Conservation (phyloP, 2,329 filamentous ascomycete species). For the Pyrenophora tritici-repentis region DNA sequence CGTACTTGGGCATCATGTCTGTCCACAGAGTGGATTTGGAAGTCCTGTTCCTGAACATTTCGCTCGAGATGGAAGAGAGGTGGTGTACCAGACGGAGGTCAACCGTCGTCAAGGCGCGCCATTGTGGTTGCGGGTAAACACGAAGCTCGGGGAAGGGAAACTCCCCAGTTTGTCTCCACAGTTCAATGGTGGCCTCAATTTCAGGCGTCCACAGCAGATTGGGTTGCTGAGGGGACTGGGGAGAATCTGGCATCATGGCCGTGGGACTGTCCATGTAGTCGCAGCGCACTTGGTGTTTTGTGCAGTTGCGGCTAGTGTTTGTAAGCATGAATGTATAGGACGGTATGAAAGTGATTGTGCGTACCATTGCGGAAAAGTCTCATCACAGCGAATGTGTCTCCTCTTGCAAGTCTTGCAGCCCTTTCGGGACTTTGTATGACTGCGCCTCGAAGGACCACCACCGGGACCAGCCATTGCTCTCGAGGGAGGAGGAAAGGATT, state of each 20-base stretch:
- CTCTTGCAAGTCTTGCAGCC: constrained; percentile 98
- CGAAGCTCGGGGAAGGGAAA: constrained; percentile 85
- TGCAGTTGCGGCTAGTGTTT: constrained; percentile 82
- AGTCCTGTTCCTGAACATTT: constrained; percentile 76
- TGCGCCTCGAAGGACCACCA: constrained; percentile 86
- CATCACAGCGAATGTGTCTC: constrained; percentile 95
- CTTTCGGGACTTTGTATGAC: constrained; percentile 98
- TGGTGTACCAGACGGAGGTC: constrained; percentile 91
- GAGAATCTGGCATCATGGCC: constrained; percentile 62
- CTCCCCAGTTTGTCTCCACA: constrained; percentile 81
- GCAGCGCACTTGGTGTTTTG: constrained; percentile 97
- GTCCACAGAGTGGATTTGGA: constrained; percentile 92
- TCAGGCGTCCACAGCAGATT: constrained; percentile 84
- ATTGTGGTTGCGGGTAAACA: constrained; percentile 74
- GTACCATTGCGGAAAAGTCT: constrained; percentile 97
- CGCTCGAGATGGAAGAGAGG: constrained; percentile 81
- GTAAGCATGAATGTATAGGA: constrained; percentile 23
- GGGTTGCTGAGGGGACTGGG: constrained; percentile 58
- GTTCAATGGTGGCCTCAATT: constrained; percentile 77
- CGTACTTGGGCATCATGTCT: constrained; percentile 88
- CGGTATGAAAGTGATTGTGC: constrained; percentile 27
- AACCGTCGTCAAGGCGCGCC: constrained; percentile 72
- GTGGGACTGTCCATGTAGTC: constrained; percentile 91
- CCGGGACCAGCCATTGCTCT: constrained; percentile 83
- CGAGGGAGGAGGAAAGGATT: constrained; percentile 7